Conservation (phyloP, 306 rosid genomes). For the Malus sieversii region DNA sequence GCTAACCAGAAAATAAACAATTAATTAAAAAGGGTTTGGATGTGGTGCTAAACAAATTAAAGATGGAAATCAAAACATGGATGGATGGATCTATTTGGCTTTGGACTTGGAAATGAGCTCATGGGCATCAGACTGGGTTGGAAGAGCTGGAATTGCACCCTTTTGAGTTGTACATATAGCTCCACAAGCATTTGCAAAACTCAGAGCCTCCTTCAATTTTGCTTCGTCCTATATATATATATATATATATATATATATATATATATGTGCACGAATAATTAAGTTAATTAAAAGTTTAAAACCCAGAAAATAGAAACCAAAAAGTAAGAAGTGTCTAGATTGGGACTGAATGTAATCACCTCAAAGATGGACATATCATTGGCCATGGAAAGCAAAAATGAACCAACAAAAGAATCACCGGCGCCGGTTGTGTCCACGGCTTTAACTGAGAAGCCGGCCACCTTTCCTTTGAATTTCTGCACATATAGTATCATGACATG, state of each 20-base stretch:
- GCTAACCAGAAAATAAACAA: not conserved
- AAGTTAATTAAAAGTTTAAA: not conserved
- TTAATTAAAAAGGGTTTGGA: not conserved
- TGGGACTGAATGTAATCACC: slow-evolving; percentile 15
- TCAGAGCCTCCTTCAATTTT: slow-evolving; percentile 51
- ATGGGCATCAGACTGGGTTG: slow-evolving; percentile 29
- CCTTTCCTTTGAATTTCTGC: slow-evolving; percentile 51
- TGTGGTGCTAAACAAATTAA: not conserved
- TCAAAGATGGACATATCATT: slow-evolving; percentile 32
- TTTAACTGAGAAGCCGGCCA: slow-evolving; percentile 41
- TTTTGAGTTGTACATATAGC: slow-evolving; percentile 55
- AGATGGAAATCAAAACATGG: not conserved
- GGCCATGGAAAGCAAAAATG: slow-evolving; percentile 40
- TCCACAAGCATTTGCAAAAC: slow-evolving; percentile 57
- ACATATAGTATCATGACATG: no score
- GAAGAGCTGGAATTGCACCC: slow-evolving; percentile 76
- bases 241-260: no score
- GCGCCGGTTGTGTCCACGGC: slow-evolving; percentile 69
- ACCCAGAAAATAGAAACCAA: not conserved
- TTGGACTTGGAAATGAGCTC: slow-evolving; percentile 30
- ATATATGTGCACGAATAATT: no score
- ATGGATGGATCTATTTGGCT: slow-evolving; percentile 5
- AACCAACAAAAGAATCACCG: slow-evolving; percentile 64
- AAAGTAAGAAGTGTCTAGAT: not conserved
- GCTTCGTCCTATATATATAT: slow-evolving; percentile 26